Base-by-base conservation (phyloP, 805 yeast species). In the Wickerhamomyces sydowiorum region DNA sequence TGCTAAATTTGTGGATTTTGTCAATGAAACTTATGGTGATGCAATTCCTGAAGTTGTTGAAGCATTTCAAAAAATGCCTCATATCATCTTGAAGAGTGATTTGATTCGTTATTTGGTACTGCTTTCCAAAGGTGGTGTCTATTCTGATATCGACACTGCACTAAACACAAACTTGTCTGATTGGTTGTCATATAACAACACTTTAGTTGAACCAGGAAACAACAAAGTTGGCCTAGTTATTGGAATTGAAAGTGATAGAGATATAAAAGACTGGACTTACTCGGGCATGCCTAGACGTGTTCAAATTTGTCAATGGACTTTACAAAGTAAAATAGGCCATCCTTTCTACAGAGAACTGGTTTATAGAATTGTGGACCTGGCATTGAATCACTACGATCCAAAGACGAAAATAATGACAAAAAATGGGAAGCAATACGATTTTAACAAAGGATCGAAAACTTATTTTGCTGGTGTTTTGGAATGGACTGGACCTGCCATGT, bases 121-220 rank as follows among this genome's bases (percentile, higher is more conserved):
- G 27, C 76, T 72, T 54, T 90, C 91, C 6, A 63, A 84, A 28
- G 95, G 95, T 1, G 95, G 95, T 0, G 77, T 82, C 0, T 86
- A 86, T 56, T 70, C 86, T 7, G 95, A 86, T 56, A 78, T 84
- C 37, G 95, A 86, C 59, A 86, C 95, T 3, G 3, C 4, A 20
- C 4, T 12, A 19, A 32, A 3, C 7, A 18, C 20, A 8, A 20
- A 32, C 15, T 4, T 32, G 7, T 13, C 15, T n/a, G 17, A 32
- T 19, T 32, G 35, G 35, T 19, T 32, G 13, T 19, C 35, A 13
- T 32, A 32, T 32, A 19, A 32, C 6, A 20, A 32, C 12, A 19
- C 35, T 7, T 30, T 30, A 21, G 18, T 18, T 30, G 5, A 3
- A 30, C 21, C 33, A 30, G 33, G 14, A 28, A n/a, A 28, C 8